Evolutionary conservation across 169 alveolate species (phyloP), one percentile per base, ranked within the genome.

Genomic region (Eimeria necatrix): DNA sequence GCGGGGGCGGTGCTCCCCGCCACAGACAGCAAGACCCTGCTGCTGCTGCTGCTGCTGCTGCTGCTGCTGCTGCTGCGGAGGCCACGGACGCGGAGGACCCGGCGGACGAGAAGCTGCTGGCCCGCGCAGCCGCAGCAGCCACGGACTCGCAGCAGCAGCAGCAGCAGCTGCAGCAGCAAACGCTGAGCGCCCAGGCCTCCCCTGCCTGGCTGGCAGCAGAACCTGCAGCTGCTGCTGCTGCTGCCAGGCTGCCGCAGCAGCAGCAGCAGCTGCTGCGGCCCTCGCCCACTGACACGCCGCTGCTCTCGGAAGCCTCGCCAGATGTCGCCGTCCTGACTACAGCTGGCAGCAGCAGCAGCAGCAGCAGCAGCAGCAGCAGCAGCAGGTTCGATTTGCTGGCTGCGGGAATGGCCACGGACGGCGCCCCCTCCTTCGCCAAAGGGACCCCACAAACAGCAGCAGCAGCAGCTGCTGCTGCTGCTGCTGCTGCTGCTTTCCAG

Each of bases 261-360:
- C 53, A 26, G 48, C 73, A 84, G 60, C 41, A n/a, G 60, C 89
- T n/a, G 22, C 89, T 52, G 18, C 32, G 89, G 4, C 61, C 89
- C 89, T 80, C 89, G 0, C 89, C 89, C 4, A 70, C 56, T 0
- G 89, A 80, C 71, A 49, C 89, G 10, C 49, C 89, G 18, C 89
- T 80, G 8, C 89, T 80, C 20, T 80, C 89, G 8, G 89, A 80
- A 9, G 89, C 71, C n/a, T 80, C 89, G 2, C 89, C 89, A 3
- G 89, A 80, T 16, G 71, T 52, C 10, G 89, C 71, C 14, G 49
- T 80, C 18, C 70, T 80, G 0, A 48, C 71, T 0, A 48, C 48
- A 22, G 70, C 73, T 4, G 48, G 89, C 48, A 51, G 89, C 89
- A 80, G 71, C 51, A 80, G 89, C 89, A 80, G 64, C 70, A 68